These are phyloP conservation scores for Leishmania braziliensis DNA, from an alignment of 208 protist species.

Conservation along the genomic window DNA sequence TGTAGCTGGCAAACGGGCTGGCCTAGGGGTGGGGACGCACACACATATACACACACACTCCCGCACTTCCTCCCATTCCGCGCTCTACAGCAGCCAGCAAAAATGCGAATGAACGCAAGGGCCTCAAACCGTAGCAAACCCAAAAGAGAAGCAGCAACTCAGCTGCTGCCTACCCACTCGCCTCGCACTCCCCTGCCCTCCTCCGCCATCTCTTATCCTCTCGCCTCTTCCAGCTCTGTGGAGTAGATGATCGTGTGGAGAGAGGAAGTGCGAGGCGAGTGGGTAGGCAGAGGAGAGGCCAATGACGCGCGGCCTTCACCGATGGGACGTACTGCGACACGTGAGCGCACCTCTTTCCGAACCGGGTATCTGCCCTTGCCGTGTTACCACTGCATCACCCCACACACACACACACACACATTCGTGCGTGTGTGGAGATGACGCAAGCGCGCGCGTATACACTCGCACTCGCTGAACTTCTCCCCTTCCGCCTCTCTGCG, in stretches of 20 bases:
- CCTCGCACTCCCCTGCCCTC: not conserved
- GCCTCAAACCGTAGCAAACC: not conserved
- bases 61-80: not conserved
- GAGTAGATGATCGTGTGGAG: not conserved
- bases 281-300: not conserved
- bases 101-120: not conserved
- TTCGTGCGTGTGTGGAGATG: not conserved
- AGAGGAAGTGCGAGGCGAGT: not conserved
- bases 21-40: not conserved
- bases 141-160: not conserved
- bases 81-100: not conserved
- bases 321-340: not conserved
- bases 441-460: not conserved
- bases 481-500: constrained; percentile 9
- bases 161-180: not conserved
- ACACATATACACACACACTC: not conserved
- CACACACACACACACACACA: not conserved
- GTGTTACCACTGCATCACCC: not conserved
- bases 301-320: not conserved
- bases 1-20: not conserved
- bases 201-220: not conserved
- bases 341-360: not conserved
- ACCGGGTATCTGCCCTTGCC: not conserved
- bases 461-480: not conserved
- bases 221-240: not conserved